These are phyloP conservation scores for Cystofilobasidium capitatum DNA, from an alignment of 768 basidiomycete species.

Conservation along the genomic window DNA sequence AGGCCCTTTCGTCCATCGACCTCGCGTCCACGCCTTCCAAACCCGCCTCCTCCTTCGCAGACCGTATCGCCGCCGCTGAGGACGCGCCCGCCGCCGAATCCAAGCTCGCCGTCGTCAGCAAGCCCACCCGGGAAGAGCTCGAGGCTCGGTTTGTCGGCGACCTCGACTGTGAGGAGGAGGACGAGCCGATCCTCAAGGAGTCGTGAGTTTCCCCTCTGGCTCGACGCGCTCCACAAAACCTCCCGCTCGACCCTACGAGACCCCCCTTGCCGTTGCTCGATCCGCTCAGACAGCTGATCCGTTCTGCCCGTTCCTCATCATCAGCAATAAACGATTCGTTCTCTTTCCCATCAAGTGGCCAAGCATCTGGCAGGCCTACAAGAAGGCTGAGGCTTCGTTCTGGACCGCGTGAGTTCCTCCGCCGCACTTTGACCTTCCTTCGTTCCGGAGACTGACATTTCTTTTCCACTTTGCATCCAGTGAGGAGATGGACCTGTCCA, in stretches of 20 bases:
- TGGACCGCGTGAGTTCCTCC: too few species aligned
- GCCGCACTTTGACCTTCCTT: too few species aligned
- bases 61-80: background rate
- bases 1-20: conserved; percentile 1
- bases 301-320: conserved; percentile 28
- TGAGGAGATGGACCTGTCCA: conserved; percentile 50
- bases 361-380: conserved; percentile 96
- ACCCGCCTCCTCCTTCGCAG: background rate
- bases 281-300: background rate
- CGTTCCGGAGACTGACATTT: too few species aligned
- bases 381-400: conserved; percentile 85
- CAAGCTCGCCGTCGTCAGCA: background rate
- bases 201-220: conserved; percentile 41
- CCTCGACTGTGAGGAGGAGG: conserved; percentile 46
- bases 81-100: background rate
- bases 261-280: background rate
- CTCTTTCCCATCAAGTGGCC: conserved; percentile 88
- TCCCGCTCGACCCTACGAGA: background rate
- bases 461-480: too few species aligned
- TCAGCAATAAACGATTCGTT: conserved; percentile 70
- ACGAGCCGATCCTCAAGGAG: conserved; percentile 48
- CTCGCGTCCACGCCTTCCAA: conserved; percentile 1
- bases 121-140: conserved; percentile 35
- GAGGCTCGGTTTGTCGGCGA: conserved; percentile 60
- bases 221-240: background rate